Percentiles rank a stretch among this genome's conserved stretches.
phyloP scores from a whole-genome alignment of 495 filamentous ascomycete genomes.

The Cryomyces antarcticus region DNA sequence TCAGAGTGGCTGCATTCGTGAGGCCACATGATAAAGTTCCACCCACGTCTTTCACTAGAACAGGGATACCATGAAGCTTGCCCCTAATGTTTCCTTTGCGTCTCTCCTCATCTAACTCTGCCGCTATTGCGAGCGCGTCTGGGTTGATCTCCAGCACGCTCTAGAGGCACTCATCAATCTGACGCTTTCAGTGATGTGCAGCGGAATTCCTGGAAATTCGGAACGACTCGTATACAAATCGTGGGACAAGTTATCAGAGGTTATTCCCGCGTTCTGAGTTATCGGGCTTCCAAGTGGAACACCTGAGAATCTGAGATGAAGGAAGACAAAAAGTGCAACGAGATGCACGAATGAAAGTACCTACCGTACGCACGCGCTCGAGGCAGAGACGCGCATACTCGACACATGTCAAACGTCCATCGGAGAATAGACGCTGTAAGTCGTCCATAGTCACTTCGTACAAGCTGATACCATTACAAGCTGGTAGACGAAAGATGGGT shows the following conservation, averaged over 20 bases:
- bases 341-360: background rate
- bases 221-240: too few relatives aligned
- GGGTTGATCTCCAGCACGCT: constrained; percentile 6
- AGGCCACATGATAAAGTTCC: background rate
- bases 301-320: too few relatives aligned
- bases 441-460: background rate
- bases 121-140: constrained; percentile 5
- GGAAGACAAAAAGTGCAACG: too few relatives aligned
- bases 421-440: background rate
- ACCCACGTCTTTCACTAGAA: constrained; percentile 4
- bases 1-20: background rate
- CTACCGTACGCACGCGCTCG: background rate
- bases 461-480: background rate
- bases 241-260: too few relatives aligned
- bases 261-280: too few relatives aligned
- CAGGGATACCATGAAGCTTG: constrained; percentile 6
- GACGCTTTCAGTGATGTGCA: background rate
- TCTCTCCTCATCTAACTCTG: constrained; percentile 2
- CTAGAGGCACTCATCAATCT: background rate
- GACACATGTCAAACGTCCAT: background rate
- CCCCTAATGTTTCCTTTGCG: background rate
- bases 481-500: background rate
- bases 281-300: too few relatives aligned
- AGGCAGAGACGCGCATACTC: background rate
- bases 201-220: too few relatives aligned